Conservation (phyloP, 2,329 filamentous ascomycete genomes). For the Aureobasidium sp. region DNA sequence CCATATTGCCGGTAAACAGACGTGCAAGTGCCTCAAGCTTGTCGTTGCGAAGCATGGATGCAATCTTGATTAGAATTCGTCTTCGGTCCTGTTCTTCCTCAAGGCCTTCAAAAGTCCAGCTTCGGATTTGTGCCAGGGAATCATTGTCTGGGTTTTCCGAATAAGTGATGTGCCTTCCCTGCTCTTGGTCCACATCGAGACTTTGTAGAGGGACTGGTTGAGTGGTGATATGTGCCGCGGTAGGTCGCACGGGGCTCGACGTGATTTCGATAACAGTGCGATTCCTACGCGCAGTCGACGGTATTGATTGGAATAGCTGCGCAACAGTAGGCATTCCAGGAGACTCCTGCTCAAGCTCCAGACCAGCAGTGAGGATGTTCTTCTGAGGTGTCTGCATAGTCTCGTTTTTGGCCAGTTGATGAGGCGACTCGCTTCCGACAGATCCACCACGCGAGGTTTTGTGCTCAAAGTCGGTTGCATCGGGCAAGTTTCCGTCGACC, state of each 20-base stretch:
- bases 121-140: slow-evolving; percentile 24
- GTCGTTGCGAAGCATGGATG: neutral
- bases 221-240: neutral
- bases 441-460: neutral
- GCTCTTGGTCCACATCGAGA: neutral
- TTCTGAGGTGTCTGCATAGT: neutral
- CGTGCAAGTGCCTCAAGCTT: neutral
- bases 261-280: neutral
- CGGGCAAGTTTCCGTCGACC: neutral
- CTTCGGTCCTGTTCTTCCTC: slow-evolving; percentile 34
- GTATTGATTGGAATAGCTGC: neutral
- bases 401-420: neutral
- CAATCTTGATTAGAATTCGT: slow-evolving; percentile 15
- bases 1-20: slow-evolving; percentile 42
- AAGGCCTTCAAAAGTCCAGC: slow-evolving; percentile 32
- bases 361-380: neutral
- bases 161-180: neutral
- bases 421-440: neutral
- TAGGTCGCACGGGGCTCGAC: neutral
- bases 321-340: neutral
- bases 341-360: neutral
- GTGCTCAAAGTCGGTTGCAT: neutral
- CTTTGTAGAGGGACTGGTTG: neutral
- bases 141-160: slow-evolving; percentile 17
- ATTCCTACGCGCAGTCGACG: neutral